These are phyloP conservation scores for Xylaria acuta DNA, from an alignment of 495 filamentous ascomycete genomes.

Conservation along the genomic window DNA sequence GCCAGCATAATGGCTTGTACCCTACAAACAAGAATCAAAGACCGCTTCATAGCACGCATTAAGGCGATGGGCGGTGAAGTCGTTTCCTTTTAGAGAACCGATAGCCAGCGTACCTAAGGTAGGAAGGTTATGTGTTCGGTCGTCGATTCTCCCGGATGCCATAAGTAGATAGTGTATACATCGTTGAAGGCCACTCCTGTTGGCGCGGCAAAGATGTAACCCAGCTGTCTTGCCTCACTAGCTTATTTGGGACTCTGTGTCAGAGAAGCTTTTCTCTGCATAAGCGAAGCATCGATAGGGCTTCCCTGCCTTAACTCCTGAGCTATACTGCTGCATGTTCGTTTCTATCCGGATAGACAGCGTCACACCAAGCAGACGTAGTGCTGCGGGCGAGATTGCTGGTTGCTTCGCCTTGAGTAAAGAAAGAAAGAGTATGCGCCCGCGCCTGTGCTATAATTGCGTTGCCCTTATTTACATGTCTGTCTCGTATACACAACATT, in stretches of 20 bases:
- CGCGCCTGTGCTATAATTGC: background rate
- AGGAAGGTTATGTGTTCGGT: background rate
- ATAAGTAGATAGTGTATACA: background rate
- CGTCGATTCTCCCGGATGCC: background rate
- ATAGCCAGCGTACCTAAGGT: background rate
- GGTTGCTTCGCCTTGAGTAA: background rate
- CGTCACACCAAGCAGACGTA: background rate
- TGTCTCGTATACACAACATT: background rate
- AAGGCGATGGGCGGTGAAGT: background rate
- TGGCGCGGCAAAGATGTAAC: no score
- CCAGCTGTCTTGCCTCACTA: background rate
- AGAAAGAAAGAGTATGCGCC: background rate
- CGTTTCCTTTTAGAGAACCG: background rate
- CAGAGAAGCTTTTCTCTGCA: slow-evolving; percentile 19
- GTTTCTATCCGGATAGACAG: slow-evolving; percentile 3
- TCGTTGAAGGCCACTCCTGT: background rate
- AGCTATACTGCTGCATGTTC: background rate
- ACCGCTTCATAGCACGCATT: background rate
- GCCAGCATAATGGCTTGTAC: background rate
- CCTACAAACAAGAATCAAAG: background rate
- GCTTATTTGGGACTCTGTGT: background rate
- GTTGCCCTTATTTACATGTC: background rate
- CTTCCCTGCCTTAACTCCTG: slow-evolving; percentile 10
- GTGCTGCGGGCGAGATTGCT: background rate
- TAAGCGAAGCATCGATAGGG: slow-evolving; percentile 17